Base-by-base conservation (phyloP, 1,284 basidiomycete genomes). In the Irpex sp. region DNA sequence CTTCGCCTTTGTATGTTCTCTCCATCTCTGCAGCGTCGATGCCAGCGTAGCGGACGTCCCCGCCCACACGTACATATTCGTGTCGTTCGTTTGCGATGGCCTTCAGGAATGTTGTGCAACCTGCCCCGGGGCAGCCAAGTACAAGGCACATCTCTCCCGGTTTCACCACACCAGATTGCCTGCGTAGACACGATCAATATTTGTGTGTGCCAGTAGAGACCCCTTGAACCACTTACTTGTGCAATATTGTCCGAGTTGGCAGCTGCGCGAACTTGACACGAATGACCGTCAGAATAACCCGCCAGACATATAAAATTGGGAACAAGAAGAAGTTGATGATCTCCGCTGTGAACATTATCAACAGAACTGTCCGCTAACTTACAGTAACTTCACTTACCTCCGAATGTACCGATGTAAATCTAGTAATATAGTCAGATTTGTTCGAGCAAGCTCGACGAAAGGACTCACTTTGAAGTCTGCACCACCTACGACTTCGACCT, bases 111-210 rank as follows among this genome's bases (percentile, higher is more conserved):
- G 92, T 91, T 0, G 86, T 85, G 72, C 93, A 94, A 19, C 92
- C 93, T 5, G 90, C 82, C 2, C 89, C 90, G n/a, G 93, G 93
- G 58, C 89, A 86, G 6, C 93, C 93, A 4, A 94, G 80, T n/a
- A 94, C 92, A 11, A 93, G 76, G 69, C 84, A 85, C 76, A 77
- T 77, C 62, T 77, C 72, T 1, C 76, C 86, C 1, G 87, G 87
- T 70, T 89, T 90, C 49, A 94, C 77, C 19, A 88, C 79, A 64
- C 94, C 93, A 8, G 88, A 89, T 61, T 85, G 89, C 64, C 88
- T 88, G 67, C 69, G 60, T 58, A 66, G 59, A 63, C 67, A 15
- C 5, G 51, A 26, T 26, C 26, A 26, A 26, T 26, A 26, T 26
- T 2, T 26, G 4, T 26, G 26, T 26, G 26, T 2, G 26, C 26